These are phyloP conservation scores for Schizophyllum commune DNA, from an alignment of 1,284 basidiomycete genomes.

Conservation along the genomic window DNA sequence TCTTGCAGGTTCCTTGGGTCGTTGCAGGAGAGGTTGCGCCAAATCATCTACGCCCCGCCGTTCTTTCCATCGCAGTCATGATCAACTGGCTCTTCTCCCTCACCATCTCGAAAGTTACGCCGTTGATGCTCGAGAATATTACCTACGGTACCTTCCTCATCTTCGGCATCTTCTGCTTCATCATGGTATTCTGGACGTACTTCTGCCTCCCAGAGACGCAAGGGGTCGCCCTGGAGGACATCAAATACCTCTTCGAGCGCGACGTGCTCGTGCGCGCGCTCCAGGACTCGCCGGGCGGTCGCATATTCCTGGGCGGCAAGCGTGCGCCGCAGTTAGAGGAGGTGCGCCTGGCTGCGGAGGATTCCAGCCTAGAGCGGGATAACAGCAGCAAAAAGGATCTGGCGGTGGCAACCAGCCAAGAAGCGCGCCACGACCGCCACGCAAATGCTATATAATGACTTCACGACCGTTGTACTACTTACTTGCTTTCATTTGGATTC, in stretches of 20 bases:
- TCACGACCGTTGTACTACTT: background rate
- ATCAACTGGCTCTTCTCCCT: slow-evolving; percentile 5
- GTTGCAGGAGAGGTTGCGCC: slow-evolving; percentile 30
- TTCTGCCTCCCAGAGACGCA: slow-evolving; percentile 30
- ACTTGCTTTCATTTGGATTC: no score
- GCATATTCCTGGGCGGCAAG: slow-evolving; percentile 28
- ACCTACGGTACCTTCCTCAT: slow-evolving; percentile 37
- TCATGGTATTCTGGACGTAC: slow-evolving; percentile 32
- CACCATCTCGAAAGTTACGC: slow-evolving; percentile 25
- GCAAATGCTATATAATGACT: background rate
- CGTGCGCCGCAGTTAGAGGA: slow-evolving; percentile 18
- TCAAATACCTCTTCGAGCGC: slow-evolving; percentile 37
- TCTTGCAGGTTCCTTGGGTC: slow-evolving; percentile 26
- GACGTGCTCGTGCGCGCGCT: slow-evolving; percentile 32
- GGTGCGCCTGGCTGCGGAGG: background rate
- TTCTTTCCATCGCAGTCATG: slow-evolving; percentile 1
- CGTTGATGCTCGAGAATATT: slow-evolving; percentile 34
- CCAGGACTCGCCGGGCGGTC: slow-evolving; percentile 38
- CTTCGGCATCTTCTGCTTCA: slow-evolving; percentile 31
- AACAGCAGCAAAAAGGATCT: background rate
- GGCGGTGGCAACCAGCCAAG: background rate
- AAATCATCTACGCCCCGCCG: background rate
- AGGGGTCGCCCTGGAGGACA: slow-evolving; percentile 37
- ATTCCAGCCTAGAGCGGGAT: background rate
- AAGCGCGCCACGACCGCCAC: background rate